Percentiles rank a stretch among this genome's conserved stretches.
phyloP scores from a whole-genome alignment of 2,329 filamentous ascomycete species.

The Scortechinia acanthostroma region DNA sequence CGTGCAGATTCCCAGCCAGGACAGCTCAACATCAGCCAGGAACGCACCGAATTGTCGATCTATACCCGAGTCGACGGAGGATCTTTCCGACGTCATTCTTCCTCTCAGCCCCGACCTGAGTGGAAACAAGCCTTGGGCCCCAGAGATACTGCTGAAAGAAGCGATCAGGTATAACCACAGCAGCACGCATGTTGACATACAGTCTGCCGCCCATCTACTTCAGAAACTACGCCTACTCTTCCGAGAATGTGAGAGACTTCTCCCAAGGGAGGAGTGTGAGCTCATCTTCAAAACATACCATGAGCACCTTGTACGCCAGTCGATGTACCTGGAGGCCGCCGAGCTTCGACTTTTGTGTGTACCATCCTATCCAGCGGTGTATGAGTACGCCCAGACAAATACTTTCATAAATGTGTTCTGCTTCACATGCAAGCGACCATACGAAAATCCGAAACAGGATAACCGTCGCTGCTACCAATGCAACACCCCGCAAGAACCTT shows the following conservation, averaged over 20 bases:
- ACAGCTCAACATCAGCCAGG: not conserved
- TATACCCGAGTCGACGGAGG: conserved; percentile 3
- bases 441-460: conserved; percentile 36
- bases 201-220: conserved; percentile 27
- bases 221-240: conserved; percentile 27
- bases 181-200: conserved; percentile 23
- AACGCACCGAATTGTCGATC: too few relatives aligned
- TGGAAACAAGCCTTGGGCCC: conserved; percentile 25
- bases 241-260: conserved; percentile 21
- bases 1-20: conserved; percentile 8
- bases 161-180: conserved; percentile 24
- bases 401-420: conserved; percentile 45
- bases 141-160: conserved; percentile 24
- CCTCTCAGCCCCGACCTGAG: conserved; percentile 17
- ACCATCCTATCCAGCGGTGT: conserved; percentile 43
- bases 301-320: conserved; percentile 16
- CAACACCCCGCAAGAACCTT: conserved; percentile 23
- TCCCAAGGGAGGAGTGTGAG: conserved; percentile 7
- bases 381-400: conserved; percentile 45
- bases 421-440: conserved; percentile 44
- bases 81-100: conserved; percentile 13
- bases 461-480: conserved; percentile 42
- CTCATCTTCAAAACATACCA: not conserved
- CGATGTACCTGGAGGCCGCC: conserved; percentile 37
- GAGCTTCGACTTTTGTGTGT: conserved; percentile 46